Evolutionary conservation across 2,329 filamentous ascomycete species (phyloP).

Genomic region (Colletotrichum caudatum): DNA sequence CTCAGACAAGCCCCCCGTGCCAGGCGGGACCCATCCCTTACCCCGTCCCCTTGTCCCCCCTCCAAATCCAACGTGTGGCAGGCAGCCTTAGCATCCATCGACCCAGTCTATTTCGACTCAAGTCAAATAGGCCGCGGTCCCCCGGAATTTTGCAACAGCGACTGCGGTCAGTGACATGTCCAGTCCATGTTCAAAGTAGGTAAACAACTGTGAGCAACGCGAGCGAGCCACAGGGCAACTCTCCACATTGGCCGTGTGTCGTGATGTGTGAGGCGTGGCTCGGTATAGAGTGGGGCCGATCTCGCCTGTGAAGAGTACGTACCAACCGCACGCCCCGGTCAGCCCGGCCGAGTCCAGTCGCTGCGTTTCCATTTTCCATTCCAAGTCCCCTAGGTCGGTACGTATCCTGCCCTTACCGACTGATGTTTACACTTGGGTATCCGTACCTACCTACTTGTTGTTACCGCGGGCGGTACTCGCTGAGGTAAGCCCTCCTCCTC

Average conservation of each 20-base stretch:
- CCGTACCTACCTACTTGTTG: too few species aligned
- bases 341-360: conserved; percentile 37
- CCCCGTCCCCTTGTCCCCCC: background rate
- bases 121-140: conserved; percentile 16
- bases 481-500: conserved; percentile 31
- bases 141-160: conserved; percentile 16
- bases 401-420: background rate
- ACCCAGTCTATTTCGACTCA: conserved; percentile 15
- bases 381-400: conserved; percentile 5
- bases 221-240: conserved; percentile 11
- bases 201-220: conserved; percentile 27
- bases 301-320: conserved; percentile 35
- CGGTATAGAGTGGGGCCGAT: conserved; percentile 31
- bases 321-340: conserved; percentile 25
- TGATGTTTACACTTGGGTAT: too few species aligned
- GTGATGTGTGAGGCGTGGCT: conserved; percentile 38
- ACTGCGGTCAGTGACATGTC: conserved; percentile 16
- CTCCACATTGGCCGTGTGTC: conserved; percentile 22
- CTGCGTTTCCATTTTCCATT: conserved; percentile 18
- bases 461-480: background rate
- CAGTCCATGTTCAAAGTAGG: background rate
- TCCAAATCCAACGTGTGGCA: conserved; percentile 12
- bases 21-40: conserved; percentile 14
- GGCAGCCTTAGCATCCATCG: conserved; percentile 13
- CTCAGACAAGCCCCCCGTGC: conserved; percentile 20